Conservation (phyloP, 352 stramenopile genomes). For the Salisapilia sapeloensis region DNA sequence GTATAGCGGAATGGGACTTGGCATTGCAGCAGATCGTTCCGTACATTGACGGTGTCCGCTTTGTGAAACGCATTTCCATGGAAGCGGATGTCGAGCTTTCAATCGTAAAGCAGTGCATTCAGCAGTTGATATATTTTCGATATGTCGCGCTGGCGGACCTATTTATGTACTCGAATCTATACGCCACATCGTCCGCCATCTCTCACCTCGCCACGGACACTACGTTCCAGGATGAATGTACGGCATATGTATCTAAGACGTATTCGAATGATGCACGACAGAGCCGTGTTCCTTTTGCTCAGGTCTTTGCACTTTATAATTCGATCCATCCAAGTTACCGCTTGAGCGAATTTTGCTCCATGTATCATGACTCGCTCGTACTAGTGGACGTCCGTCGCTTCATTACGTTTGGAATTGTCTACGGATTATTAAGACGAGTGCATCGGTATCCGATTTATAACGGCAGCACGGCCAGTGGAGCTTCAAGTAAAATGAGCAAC, state of each 20-base stretch:
- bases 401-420: conserved; percentile 79
- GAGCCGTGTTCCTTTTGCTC: conserved; percentile 32
- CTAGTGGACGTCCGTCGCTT: conserved; percentile 68
- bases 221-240: conserved; percentile 55
- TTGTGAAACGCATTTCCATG: conserved; percentile 80
- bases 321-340: conserved; percentile 67
- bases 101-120: conserved; percentile 80
- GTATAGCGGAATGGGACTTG: conserved; percentile 69
- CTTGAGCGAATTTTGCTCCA: conserved; percentile 70
- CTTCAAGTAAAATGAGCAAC: conserved; percentile 4
- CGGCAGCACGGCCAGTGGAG: conserved; percentile 10
- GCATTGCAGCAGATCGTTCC: conserved; percentile 80
- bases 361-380: conserved; percentile 49
- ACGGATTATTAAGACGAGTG: conserved; percentile 68
- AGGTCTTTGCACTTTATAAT: conserved; percentile 79
- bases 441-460: conserved; percentile 71
- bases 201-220: conserved; percentile 28
- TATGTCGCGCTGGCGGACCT: conserved; percentile 84
- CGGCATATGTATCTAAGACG: conserved; percentile 65
- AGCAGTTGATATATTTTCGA: conserved; percentile 77
- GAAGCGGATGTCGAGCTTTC: conserved; percentile 77
- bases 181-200: conserved; percentile 54
- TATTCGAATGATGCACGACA: too few species aligned
- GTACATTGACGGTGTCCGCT: conserved; percentile 83
- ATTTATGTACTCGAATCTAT: conserved; percentile 84